These are phyloP conservation scores for Oenanthe sinensis DNA, from an alignment of 129 eudicot genomes.

Conservation along the genomic window DNA sequence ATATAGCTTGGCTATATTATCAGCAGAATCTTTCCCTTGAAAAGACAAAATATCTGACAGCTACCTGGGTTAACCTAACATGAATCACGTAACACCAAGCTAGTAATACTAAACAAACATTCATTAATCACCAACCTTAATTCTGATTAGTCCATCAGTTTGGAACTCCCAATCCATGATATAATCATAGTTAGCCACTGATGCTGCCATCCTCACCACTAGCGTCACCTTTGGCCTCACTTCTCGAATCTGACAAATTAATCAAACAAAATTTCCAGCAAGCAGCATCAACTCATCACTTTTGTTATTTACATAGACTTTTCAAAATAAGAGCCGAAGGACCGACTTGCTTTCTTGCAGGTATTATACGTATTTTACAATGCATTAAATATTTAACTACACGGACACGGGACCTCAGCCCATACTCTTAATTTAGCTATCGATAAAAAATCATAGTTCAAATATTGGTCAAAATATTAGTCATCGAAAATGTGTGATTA, in stretches of 20 bases:
- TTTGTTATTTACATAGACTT: not conserved
- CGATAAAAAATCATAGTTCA: no score
- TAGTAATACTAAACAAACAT: not conserved
- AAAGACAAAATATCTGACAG: not conserved
- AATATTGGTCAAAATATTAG: no score
- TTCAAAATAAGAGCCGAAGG: not conserved
- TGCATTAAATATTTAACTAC: no score
- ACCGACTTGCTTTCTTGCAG: not conserved
- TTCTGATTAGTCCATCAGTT: constrained; percentile 48
- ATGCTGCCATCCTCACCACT: constrained; percentile 50
- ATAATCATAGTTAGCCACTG: constrained; percentile 55
- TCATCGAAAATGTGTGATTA: not conserved
- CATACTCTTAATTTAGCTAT: no score
- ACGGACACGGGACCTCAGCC: no score
- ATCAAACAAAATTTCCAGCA: not conserved
- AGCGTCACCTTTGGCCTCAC: constrained; percentile 58
- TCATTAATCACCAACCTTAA: constrained; percentile 28
- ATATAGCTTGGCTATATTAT: not conserved
- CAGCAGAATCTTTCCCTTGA: not conserved
- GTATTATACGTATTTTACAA: no score
- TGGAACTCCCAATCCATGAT: constrained; percentile 57
- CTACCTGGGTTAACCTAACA: not conserved
- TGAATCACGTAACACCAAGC: not conserved
- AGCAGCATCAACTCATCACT: not conserved
- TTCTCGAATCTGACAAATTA: constrained; percentile 32